Evolutionary conservation across 306 rosid species (phyloP).

Genomic region (Lathyrus sativus): DNA sequence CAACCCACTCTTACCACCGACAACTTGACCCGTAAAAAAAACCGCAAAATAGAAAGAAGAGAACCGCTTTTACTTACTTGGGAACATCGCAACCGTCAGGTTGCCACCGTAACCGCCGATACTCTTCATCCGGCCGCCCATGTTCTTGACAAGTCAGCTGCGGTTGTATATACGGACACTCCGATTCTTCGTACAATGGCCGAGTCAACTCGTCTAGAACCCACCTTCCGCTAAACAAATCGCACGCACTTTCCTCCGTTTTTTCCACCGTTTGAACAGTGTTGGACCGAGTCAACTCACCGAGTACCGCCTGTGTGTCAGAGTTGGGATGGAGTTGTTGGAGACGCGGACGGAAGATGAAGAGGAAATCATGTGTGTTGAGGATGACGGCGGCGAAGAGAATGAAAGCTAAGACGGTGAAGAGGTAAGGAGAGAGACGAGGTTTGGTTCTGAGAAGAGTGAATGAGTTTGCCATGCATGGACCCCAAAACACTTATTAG

Average conservation of each 20-base stretch:
- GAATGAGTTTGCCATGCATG: conserved; percentile 10
- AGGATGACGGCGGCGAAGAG: conserved; percentile 64
- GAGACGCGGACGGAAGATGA: conserved; percentile 57
- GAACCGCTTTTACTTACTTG: conserved; percentile 47
- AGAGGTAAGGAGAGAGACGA: conserved; percentile 72
- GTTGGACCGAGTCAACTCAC: conserved; percentile 49
- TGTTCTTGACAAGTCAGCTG: conserved; percentile 87
- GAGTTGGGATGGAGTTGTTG: conserved; percentile 40
- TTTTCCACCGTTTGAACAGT: conserved; percentile 27
- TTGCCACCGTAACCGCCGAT: conserved; percentile 82
- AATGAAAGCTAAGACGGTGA: conserved; percentile 67
- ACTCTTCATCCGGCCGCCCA: conserved; percentile 73
- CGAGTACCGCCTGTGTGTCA: conserved; percentile 32
- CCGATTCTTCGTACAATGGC: conserved; percentile 86
- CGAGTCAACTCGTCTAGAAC: conserved; percentile 70
- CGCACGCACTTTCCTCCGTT: conserved; percentile 48
- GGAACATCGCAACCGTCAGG: conserved; percentile 87
- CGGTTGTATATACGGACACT: conserved; percentile 96
- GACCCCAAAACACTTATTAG: neutral
- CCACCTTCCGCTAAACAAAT: conserved; percentile 76
- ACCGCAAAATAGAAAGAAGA: neutral
- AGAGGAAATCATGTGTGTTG: conserved; percentile 61
- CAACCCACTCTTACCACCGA: conserved; percentile 22
- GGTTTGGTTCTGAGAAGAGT: conserved; percentile 51
- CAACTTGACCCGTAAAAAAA: conserved; percentile 17